Evolutionary conservation across 805 yeast genomes (phyloP), one percentile per base, ranked within the genome.

Genomic region (Candida peoriensis): DNA sequence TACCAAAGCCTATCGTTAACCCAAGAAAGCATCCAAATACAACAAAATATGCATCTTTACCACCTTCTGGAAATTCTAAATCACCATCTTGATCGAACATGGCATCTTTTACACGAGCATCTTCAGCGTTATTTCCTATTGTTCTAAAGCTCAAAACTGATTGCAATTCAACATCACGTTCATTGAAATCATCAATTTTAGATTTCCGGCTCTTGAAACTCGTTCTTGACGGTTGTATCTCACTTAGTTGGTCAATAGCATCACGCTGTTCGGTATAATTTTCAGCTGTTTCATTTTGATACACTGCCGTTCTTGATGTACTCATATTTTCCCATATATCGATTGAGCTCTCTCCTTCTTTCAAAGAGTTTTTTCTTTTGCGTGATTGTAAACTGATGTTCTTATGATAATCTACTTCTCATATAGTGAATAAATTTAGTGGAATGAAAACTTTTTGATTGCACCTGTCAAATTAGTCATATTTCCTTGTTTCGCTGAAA

Each of bases 21-120:
- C 84, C 85, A 27, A 72, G 52, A 46, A 76, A 77, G 4, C 75
- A 63, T 3, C 85, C 87, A 18, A 76, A 52, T 0, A 76, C 70
- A 2, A 76, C 80, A 4, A 56, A 39, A 61, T 77, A 75, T 0
- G 85, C 84, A 39, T 53, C 47, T 24, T 55, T 33, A 0, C 86
- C 85, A 14, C 85, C 85, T 43, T 80, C 81, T 0, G 82, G 82
- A 38, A 57, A 67, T 13, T 52, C 57, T 19, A 50, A 29, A 9
- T 43, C 57, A n/a, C 39, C 58, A 33, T 52, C 54, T 10, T 34
- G 40, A 2, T 47, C 44, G 32, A 46, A 46, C 46, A 42, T 43
- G 17, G 30, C 29, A 13, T 39, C 41, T 19, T 39, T 37, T 23
- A 26, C 36, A 10, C 33, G 41, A 13, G 24, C 21, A 9, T 16